These are phyloP conservation scores for Paecilomyces variotii DNA, from an alignment of 2,329 filamentous ascomycete species.

Conservation along the genomic window DNA sequence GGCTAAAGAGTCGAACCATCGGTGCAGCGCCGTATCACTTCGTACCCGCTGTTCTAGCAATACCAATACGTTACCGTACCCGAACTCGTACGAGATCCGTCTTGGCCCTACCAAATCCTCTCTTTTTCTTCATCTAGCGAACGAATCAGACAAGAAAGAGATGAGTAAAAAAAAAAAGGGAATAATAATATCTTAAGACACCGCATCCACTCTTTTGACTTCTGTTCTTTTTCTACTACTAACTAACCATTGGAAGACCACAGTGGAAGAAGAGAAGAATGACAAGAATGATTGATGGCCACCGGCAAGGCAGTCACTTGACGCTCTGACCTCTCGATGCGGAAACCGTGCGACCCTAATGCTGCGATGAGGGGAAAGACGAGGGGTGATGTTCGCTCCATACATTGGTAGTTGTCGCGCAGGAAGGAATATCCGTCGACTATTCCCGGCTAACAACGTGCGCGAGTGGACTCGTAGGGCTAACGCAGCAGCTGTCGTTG, in stretches of 20 bases:
- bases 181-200: background rate
- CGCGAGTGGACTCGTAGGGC: background rate
- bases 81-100: background rate
- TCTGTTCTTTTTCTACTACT: background rate
- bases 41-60: background rate
- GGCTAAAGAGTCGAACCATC: background rate
- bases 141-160: background rate
- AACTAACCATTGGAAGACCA: background rate
- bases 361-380: background rate
- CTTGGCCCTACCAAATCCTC: background rate
- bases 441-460: background rate
- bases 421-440: background rate
- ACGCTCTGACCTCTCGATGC: background rate
- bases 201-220: background rate
- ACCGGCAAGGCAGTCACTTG: background rate
- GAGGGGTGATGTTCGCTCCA: background rate
- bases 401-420: background rate
- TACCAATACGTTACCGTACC: background rate
- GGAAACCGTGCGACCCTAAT: background rate
- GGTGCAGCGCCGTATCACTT: background rate
- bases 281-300: background rate
- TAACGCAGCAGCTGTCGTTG: background rate
- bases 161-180: background rate
- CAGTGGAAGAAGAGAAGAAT: too few relatives aligned
- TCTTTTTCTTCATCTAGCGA: background rate